Evolutionary conservation across 2,329 filamentous ascomycete species (phyloP).

Genomic region (Bisporella sp.): DNA sequence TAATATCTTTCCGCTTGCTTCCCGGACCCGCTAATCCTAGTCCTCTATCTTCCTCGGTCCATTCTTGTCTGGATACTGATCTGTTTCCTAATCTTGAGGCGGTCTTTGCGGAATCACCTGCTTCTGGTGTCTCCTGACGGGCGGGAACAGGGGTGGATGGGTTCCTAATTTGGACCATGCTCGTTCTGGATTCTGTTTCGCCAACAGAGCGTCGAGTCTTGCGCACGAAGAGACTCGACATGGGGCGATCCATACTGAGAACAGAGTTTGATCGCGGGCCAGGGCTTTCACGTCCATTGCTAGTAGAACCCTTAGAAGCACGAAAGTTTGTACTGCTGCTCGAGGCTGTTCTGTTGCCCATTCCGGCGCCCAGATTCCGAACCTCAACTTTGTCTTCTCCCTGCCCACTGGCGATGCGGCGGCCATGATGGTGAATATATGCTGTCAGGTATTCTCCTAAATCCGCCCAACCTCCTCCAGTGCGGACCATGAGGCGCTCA

Average conservation of each 20-base stretch:
- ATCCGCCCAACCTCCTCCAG: conserved; percentile 97
- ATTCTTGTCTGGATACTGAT: conserved; percentile 40
- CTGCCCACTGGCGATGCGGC: conserved; percentile 44
- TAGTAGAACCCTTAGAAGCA: conserved; percentile 8
- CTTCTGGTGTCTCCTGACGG: conserved; percentile 4
- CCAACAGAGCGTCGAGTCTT: conserved; percentile 22
- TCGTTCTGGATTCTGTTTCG: conserved; percentile 3
- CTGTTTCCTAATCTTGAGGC: conserved; percentile 8
- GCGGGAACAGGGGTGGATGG: conserved; percentile 18
- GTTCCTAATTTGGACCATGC: not conserved
- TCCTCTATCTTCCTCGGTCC: conserved; percentile 50
- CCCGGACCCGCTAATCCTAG: conserved; percentile 67
- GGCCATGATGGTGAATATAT: conserved; percentile 86
- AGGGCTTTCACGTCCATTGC: conserved; percentile 35
- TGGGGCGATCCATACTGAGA: conserved; percentile 17
- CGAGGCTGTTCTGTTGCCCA: conserved; percentile 32
- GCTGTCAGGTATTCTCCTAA: conserved; percentile 90
- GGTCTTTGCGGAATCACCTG: conserved; percentile 8
- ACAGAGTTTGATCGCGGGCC: conserved; percentile 19
- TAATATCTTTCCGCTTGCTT: conserved; percentile 57
- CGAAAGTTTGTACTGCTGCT: conserved; percentile 6
- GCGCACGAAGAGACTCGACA: conserved; percentile 20
- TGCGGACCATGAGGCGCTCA: conserved; percentile 94
- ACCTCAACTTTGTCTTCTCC: conserved; percentile 51
- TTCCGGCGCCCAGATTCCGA: conserved; percentile 40